Conservation (phyloP, 2,329 filamentous ascomycete species). For the Eutypa lata region DNA sequence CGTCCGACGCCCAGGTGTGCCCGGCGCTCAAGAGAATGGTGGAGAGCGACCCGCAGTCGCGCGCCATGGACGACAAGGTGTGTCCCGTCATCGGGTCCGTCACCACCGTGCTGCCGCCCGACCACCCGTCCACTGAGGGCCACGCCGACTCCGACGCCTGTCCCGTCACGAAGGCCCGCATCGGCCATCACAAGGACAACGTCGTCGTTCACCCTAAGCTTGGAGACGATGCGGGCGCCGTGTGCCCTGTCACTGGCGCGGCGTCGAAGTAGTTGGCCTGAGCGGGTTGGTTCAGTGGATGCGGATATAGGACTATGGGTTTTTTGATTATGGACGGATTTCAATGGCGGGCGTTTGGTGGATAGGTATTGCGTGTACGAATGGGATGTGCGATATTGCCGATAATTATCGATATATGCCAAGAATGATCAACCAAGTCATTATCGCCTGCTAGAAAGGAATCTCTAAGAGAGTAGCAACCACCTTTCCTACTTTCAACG, state of each 20-base stretch:
- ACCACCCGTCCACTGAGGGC: slow-evolving; percentile 34
- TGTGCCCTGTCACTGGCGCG: slow-evolving; percentile 37
- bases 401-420: no score
- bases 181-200: slow-evolving; percentile 41
- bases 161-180: slow-evolving; percentile 39
- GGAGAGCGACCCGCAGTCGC: slow-evolving; percentile 33
- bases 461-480: no score
- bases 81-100: slow-evolving; percentile 41
- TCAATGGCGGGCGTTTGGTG: no score
- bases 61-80: slow-evolving; percentile 39
- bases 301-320: no score
- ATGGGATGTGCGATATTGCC: no score
- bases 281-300: no score
- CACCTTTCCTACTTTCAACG: no score
- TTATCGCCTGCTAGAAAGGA: no score
- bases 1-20: slow-evolving; percentile 35
- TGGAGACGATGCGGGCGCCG: slow-evolving; percentile 25
- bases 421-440: no score
- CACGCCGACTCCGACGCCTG: slow-evolving; percentile 30
- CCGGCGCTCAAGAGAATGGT: slow-evolving; percentile 33
- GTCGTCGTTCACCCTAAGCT: slow-evolving; percentile 34
- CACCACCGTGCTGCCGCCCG: slow-evolving; percentile 38
- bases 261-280: not conserved
- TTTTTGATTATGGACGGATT: no score
- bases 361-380: no score